Evolutionary conservation across 2,329 filamentous ascomycete genomes (phyloP).

Genomic region (Lizonia empirigonia): DNA sequence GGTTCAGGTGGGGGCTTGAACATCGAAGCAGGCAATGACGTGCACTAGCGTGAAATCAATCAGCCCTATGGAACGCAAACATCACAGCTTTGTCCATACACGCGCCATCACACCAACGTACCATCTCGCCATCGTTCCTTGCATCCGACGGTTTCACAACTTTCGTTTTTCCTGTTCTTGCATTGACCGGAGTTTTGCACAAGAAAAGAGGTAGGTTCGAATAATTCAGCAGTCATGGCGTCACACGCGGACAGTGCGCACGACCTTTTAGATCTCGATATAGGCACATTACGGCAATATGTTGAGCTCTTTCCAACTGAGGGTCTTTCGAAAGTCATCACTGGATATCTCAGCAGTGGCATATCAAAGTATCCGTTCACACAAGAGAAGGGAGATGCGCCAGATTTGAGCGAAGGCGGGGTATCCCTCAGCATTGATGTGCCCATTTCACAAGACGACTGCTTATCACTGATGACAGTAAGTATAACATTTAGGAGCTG

Average conservation of each 20-base stretch:
- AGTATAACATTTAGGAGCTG: slow-evolving; percentile 12
- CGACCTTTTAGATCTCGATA: slow-evolving; percentile 69
- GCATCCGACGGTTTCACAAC: background rate
- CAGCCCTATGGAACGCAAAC: slow-evolving; percentile 39
- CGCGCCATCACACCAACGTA: slow-evolving; percentile 1
- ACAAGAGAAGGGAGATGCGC: slow-evolving; percentile 42
- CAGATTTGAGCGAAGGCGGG: slow-evolving; percentile 54
- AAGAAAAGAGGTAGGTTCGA: background rate
- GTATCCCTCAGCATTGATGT: slow-evolving; percentile 53
- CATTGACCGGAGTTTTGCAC: slow-evolving; percentile 7
- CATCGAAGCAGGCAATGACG: slow-evolving; percentile 31
- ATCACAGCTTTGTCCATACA: slow-evolving; percentile 20
- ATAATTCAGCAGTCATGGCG: slow-evolving; percentile 33
- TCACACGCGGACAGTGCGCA: slow-evolving; percentile 46
- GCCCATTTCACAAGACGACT: slow-evolving; percentile 74
- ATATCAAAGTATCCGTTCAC: slow-evolving; percentile 78
- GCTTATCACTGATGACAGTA: slow-evolving; percentile 75
- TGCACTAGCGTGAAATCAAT: slow-evolving; percentile 27
- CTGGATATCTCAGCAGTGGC: slow-evolving; percentile 79
- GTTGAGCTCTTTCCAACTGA: slow-evolving; percentile 82
- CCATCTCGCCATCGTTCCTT: slow-evolving; percentile 7
- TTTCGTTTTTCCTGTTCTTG: background rate
- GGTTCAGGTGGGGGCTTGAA: slow-evolving; percentile 19
- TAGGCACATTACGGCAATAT: slow-evolving; percentile 77
- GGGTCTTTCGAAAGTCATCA: slow-evolving; percentile 80